phyloP scores from a whole-genome alignment of 1,139 yeast genomes.

The Sugiyamaella pinicola region DNA sequence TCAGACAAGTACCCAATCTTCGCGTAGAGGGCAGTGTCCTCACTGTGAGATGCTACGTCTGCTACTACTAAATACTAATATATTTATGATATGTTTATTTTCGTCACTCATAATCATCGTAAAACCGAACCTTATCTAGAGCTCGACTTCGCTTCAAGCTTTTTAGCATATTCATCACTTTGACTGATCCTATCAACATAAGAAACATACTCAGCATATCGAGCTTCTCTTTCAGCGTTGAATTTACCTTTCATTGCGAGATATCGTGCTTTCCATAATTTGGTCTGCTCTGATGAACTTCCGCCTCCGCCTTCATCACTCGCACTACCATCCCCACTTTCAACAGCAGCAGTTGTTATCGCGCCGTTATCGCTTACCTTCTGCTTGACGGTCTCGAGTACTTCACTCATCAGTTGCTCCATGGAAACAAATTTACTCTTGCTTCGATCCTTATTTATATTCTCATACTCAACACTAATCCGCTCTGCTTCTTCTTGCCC shows the following conservation, averaged over 20 bases:
- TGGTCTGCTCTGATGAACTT: slow-evolving; percentile 14
- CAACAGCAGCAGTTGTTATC: neutral
- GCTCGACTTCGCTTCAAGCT: slow-evolving; percentile 12
- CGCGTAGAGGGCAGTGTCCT: no score
- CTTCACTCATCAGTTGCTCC: slow-evolving; percentile 19
- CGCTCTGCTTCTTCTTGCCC: slow-evolving; percentile 13
- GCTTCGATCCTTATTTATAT: slow-evolving; percentile 10
- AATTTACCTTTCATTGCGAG: slow-evolving; percentile 24
- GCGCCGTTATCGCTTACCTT: slow-evolving; percentile 1
- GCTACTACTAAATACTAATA: no score
- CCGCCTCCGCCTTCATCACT: slow-evolving; percentile 2
- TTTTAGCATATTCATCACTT: slow-evolving; percentile 20
- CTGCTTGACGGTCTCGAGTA: slow-evolving; percentile 6
- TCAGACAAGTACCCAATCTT: no score
- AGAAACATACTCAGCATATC: slow-evolving; percentile 23
- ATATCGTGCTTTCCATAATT: slow-evolving; percentile 23
- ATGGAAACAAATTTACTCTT: slow-evolving; percentile 14
- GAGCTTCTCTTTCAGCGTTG: slow-evolving; percentile 23
- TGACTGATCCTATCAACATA: slow-evolving; percentile 21
- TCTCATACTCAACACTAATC: slow-evolving; percentile 4
- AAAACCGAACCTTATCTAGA: no score
- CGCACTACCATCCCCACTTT: neutral
- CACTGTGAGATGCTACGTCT: no score
- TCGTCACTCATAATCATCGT: slow-evolving; percentile 11
- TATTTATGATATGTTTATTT: no score